Conservation (phyloP, 495 filamentous ascomycete genomes). For the Neurospora sublineolata region DNA sequence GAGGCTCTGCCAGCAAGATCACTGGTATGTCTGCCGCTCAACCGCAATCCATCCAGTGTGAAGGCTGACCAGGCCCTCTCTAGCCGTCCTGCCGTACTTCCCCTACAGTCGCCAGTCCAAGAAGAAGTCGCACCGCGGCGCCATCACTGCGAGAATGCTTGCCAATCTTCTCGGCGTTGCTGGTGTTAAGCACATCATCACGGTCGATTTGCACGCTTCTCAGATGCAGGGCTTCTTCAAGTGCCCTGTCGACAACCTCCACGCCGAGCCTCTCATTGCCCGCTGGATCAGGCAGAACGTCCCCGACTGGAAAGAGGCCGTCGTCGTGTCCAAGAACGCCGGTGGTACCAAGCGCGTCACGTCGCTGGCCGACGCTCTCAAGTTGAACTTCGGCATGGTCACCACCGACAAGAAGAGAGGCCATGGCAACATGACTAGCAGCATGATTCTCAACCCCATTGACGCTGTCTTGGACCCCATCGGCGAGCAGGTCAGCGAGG, state of each 20-base stretch:
- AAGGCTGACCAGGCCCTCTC: conserved; percentile 8
- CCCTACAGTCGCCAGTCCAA: conserved; percentile 98
- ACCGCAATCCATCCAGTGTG: conserved; percentile 1
- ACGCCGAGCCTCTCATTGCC: conserved; percentile 91
- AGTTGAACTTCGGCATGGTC: conserved; percentile 94
- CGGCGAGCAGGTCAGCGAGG: conserved; percentile 18
- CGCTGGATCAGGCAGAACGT: conserved; percentile 91
- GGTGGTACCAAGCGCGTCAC: conserved; percentile 95
- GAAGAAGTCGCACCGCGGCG: conserved; percentile 94
- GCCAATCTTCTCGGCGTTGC: conserved; percentile 89
- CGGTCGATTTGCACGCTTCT: conserved; percentile 88
- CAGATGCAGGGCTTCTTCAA: conserved; percentile 99
- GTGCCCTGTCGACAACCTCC: conserved; percentile 93
- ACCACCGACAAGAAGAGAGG: conserved; percentile 79
- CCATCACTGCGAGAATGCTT: conserved; percentile 93
- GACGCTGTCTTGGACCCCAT: conserved; percentile 27
- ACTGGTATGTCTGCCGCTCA: conserved; percentile 54
- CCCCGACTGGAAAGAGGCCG: conserved; percentile 74
- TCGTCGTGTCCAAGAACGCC: conserved; percentile 96
- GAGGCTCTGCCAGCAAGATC: conserved; percentile 92
- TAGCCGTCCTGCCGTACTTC: conserved; percentile 97
- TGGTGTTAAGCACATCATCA: conserved; percentile 94
- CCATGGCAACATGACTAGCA: conserved; percentile 53
- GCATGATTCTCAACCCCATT: conserved; percentile 47
- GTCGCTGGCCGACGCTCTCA: conserved; percentile 89